Base-by-base conservation (phyloP, 805 yeast genomes). In the Candida fluviatilis region DNA sequence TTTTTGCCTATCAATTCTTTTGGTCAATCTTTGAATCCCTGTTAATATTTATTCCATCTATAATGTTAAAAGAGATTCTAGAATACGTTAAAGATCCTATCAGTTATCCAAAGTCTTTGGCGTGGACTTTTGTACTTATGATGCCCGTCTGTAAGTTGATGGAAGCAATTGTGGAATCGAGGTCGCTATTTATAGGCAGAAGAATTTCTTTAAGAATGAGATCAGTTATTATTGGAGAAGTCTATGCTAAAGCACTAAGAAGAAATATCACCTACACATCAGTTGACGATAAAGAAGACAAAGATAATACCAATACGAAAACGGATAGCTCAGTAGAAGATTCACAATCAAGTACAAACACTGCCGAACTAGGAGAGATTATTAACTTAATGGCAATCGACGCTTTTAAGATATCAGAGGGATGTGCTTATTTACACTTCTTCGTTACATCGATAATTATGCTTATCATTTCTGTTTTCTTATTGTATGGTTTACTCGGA, bases 351-450 rank as follows among this genome's bases (percentile, higher is more conserved):
- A 23, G 43, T 27, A 52, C 55, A 35, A 62, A 62, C 37, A 52
- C 72, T 24, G 83, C 84, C 18, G 93, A 89, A 55, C 59, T 88
- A 37, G 99, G 99, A 48, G 90, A 96, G 11, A 86, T 93, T 47
- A 91, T 93, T 57, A 93, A 93, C 57, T 72, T 91, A 52, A 91
- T 91, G 90, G 83, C 98, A 21, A 95, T 93, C 35, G 99, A 93
- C 68, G 93, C 99, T 4, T 91, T 88, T 68, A 93, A 91, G 61
- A 89, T 93, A 21, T 84, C 96, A 24, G 99, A 93, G 66, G 80
- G 91, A 40, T 84, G 95, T 64, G 95, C 95, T 27, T 93, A 93
- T 55, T 62, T 91, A 42, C 97, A 93, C 60, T 84, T 77, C 51
- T 81, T 90, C 55, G 82, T 85, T 12, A 79, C 83, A 41, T 81